These are phyloP conservation scores for Mortierella sp. DNA, from an alignment of 371 early-diverging fungal genomes.

Conservation along the genomic window DNA sequence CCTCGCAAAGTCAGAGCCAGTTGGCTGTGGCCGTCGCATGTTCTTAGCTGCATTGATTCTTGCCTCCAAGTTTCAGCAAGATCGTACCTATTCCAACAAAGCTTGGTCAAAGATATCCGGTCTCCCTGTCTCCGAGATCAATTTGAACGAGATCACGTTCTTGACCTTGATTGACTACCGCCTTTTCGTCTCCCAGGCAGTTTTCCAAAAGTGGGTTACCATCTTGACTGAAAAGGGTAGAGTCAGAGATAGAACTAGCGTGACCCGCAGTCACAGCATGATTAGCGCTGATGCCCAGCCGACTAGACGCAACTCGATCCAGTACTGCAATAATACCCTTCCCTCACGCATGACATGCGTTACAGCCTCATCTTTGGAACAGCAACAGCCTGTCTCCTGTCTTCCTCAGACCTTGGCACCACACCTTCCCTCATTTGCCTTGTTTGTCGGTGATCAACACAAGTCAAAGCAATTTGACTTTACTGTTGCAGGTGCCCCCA, in stretches of 20 bases:
- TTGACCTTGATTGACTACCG: constrained; percentile 80
- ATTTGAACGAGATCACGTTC: constrained; percentile 78
- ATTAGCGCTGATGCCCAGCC: constrained; percentile 20
- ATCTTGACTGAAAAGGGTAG: constrained; percentile 53
- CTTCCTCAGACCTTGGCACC: constrained; percentile 17
- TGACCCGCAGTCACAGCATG: constrained; percentile 19
- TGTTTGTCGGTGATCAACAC: constrained; percentile 40
- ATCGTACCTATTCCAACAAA: constrained; percentile 84
- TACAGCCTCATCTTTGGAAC: constrained; percentile 46
- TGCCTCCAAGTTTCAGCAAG: constrained; percentile 85
- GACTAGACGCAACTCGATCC: constrained; percentile 37
- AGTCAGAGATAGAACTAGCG: constrained; percentile 25
- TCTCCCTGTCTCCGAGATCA: constrained; percentile 77
- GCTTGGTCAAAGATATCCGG: constrained; percentile 87
- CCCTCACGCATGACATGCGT: constrained; percentile 55
- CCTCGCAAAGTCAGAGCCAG: constrained; percentile 60
- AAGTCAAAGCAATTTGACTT: constrained; percentile 32
- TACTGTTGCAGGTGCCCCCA: constrained; percentile 21
- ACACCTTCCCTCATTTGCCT: constrained; percentile 34
- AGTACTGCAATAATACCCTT: constrained; percentile 45
- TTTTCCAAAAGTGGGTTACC: constrained; percentile 60
- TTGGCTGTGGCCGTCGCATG: constrained; percentile 84
- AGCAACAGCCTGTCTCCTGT: constrained; percentile 2
- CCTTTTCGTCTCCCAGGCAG: constrained; percentile 73
- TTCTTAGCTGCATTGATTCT: constrained; percentile 83